Evolutionary conservation across 108 stramenopile species (phyloP).

Genomic region (Aurantiochytrium sp.): DNA sequence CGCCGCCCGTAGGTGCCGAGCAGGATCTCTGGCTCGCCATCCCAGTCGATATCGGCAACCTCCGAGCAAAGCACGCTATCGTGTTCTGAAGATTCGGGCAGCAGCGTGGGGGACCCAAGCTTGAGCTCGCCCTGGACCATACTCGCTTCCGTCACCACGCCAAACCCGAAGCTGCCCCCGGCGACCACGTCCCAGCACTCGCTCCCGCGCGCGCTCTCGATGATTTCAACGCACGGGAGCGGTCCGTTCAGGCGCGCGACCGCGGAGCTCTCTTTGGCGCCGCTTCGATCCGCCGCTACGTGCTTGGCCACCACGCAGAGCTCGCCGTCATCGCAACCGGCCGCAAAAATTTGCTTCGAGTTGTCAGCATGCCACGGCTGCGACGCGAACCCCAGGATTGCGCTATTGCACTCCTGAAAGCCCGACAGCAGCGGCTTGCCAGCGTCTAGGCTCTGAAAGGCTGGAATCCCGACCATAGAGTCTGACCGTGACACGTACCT

Average conservation of each 20-base stretch:
- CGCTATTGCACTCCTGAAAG: background rate
- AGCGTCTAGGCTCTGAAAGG: background rate
- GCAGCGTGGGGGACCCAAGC: background rate
- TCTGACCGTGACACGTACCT: background rate
- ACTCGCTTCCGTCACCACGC: background rate
- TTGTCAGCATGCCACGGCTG: background rate
- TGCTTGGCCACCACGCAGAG: background rate
- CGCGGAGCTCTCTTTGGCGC: background rate
- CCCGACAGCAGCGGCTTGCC: background rate
- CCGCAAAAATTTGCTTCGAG: background rate
- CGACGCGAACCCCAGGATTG: background rate
- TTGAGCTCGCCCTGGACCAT: background rate
- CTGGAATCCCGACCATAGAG: background rate
- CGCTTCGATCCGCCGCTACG: background rate
- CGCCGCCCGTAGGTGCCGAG: background rate
- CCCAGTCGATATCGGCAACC: slow-evolving; percentile 20
- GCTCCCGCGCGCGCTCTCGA: background rate
- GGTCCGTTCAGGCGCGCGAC: background rate
- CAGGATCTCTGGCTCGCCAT: background rate
- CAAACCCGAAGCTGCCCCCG: background rate
- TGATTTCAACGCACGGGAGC: background rate
- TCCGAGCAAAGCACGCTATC: slow-evolving; percentile 7
- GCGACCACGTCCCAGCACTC: background rate
- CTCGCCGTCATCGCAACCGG: background rate
- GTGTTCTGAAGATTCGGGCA: background rate